A percentile compares a stretch with the other conserved stretches of the same genome.
Evolutionary conservation across 805 yeast genomes (phyloP).

Genomic region (Starmerella powellii): DNA sequence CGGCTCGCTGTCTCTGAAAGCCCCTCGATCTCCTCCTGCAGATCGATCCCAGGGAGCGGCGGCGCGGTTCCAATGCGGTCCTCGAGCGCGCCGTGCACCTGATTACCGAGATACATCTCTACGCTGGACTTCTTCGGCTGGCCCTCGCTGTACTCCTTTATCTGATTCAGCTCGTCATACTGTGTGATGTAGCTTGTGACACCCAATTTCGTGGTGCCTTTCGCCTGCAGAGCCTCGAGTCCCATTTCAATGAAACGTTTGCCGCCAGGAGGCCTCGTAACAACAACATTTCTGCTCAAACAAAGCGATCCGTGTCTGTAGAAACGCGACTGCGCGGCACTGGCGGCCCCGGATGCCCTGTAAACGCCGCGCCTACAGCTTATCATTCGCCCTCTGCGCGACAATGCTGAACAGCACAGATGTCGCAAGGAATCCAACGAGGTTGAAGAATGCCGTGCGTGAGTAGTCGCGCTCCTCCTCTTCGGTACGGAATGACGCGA

Average conservation of each 20-base stretch:
- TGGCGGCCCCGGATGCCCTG: too few species aligned
- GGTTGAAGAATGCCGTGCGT: constrained; percentile 49
- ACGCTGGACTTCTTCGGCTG: not conserved
- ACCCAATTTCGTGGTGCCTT: not conserved
- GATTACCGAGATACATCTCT: constrained; percentile 10
- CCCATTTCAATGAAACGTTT: not conserved
- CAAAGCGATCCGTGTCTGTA: too few species aligned
- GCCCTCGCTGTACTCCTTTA: constrained; percentile 2
- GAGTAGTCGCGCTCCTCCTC: constrained; percentile 73
- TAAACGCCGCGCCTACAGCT: not conserved
- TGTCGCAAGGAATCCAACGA: constrained; percentile 68
- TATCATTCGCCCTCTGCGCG: constrained; percentile 41
- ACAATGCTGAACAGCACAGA: constrained; percentile 72
- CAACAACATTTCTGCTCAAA: too few species aligned
- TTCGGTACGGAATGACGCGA: constrained; percentile 71
- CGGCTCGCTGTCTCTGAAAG: too few species aligned
- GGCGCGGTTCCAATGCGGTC: not conserved
- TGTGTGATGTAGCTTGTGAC: constrained; percentile 18
- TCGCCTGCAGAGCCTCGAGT: not conserved
- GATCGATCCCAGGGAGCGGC: not conserved
- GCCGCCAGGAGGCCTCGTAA: not conserved
- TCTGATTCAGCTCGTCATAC: constrained; percentile 14
- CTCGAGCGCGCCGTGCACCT: constrained; percentile 10
- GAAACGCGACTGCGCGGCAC: too few species aligned
- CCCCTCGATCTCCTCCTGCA: not conserved